Evolutionary conservation across 176 grass and related monocot species (phyloP).

Genomic region (Bolboschoenus planiculmis): DNA sequence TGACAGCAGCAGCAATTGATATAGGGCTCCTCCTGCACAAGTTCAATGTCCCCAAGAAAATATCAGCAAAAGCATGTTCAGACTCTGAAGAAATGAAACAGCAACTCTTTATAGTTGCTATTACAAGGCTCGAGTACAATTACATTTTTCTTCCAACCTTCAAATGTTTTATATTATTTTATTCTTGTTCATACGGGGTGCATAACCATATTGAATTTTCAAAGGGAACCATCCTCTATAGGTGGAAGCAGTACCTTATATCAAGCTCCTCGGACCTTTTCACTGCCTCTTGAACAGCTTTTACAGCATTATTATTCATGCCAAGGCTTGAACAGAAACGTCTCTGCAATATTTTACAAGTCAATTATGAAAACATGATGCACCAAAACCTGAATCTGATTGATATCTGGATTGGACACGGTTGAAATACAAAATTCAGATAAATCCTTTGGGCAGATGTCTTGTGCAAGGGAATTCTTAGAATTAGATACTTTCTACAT

Average conservation of each 20-base stretch:
- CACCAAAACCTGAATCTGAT: background rate
- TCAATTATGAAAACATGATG: constrained; percentile 14
- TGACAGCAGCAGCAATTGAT: constrained; percentile 83
- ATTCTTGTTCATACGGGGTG: background rate
- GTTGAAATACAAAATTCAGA: background rate
- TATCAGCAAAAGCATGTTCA: background rate
- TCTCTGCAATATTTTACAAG: constrained; percentile 46
- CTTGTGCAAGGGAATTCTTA: background rate
- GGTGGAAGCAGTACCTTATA: constrained; percentile 48
- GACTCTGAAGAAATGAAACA: background rate
- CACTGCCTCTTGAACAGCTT: constrained; percentile 89
- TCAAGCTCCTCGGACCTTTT: constrained; percentile 67
- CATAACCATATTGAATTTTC: background rate
- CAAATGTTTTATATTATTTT: background rate
- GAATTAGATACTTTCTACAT: background rate
- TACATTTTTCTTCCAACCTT: background rate
- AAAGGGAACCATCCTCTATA: background rate
- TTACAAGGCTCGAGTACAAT: background rate
- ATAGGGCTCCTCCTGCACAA: constrained; percentile 77
- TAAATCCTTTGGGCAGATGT: background rate
- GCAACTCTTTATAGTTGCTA: background rate
- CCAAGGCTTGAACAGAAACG: constrained; percentile 86
- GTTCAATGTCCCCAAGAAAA: background rate
- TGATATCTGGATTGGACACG: background rate
- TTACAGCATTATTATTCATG: constrained; percentile 82